These are phyloP conservation scores for Xylariaceae sp. DNA, from an alignment of 2,329 filamentous ascomycete genomes.

Conservation along the genomic window DNA sequence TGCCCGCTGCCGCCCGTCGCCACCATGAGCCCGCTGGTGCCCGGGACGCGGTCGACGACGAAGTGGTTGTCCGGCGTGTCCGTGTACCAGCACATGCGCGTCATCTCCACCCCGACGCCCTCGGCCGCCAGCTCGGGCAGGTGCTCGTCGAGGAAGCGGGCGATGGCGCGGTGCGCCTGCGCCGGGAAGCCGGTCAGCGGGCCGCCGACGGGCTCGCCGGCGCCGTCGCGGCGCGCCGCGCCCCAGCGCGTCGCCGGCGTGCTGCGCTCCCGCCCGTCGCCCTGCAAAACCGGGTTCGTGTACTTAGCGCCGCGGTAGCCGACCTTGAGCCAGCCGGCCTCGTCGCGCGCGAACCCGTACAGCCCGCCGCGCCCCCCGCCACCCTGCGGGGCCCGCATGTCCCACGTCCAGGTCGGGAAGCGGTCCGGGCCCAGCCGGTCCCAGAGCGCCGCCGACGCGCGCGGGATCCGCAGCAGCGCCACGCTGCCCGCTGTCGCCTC, in stretches of 20 bases:
- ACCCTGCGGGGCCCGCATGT: constrained; percentile 13
- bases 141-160: constrained; percentile 29
- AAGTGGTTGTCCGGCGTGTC: constrained; percentile 50
- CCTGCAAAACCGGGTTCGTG: constrained; percentile 33
- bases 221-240: constrained; percentile 1
- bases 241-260: constrained; percentile 32
- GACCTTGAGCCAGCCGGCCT: constrained; percentile 34
- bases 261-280: constrained; percentile 30
- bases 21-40: constrained; percentile 38
- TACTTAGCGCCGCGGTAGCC: constrained; percentile 43
- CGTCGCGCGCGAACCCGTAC: constrained; percentile 35
- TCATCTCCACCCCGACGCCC: constrained; percentile 27
- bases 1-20: constrained; percentile 54
- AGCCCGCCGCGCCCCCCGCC: constrained; percentile 26
- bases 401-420: constrained; percentile 36
- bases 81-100: constrained; percentile 46
- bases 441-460: constrained; percentile 20
- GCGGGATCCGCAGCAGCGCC: constrained; percentile 32
- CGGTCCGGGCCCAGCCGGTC: constrained; percentile 28
- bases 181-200: constrained; percentile 18
- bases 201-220: constrained; percentile 8
- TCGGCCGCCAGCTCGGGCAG: constrained; percentile 31
- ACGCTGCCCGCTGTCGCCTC: constrained; percentile 41
- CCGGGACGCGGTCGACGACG: constrained; percentile 32
- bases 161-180: constrained; percentile 21